These are phyloP conservation scores for Glycine soja DNA, from an alignment of 306 rosid genomes.

Conservation along the genomic window DNA sequence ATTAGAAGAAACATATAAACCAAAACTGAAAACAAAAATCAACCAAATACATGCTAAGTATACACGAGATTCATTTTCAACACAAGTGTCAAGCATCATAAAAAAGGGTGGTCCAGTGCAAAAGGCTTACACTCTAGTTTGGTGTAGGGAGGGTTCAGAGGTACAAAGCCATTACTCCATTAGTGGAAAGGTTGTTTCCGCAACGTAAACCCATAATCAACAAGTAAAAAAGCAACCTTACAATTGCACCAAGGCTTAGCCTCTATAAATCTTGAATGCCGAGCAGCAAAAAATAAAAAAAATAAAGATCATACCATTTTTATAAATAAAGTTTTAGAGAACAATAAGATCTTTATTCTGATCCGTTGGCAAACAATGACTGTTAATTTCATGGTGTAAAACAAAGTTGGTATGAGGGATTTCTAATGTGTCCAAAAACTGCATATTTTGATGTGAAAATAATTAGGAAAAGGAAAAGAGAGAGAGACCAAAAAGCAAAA, in stretches of 20 bases:
- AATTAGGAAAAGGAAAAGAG: constrained; percentile 18
- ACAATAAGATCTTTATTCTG: not conserved
- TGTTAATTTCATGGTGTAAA: constrained; percentile 13
- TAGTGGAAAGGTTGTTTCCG: not conserved
- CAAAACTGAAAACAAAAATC: not conserved
- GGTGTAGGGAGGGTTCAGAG: not conserved
- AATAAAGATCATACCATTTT: not conserved
- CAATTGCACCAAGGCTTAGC: not conserved
- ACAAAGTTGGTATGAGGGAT: too few species aligned
- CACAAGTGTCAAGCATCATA: constrained; percentile 11
- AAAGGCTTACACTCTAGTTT: constrained; percentile 3
- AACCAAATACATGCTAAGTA: not conserved
- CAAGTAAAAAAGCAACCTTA: not conserved
- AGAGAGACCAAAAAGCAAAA: constrained; percentile 22
- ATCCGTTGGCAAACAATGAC: constrained; percentile 3
- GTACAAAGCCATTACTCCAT: not conserved
- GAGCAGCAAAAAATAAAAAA: too few species aligned
- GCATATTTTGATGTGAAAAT: constrained; percentile 20
- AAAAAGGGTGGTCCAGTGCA: not conserved
- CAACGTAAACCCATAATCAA: not conserved
- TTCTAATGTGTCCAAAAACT: not conserved
- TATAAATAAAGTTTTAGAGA: not conserved
- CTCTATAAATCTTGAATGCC: too few species aligned
- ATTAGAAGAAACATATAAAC: not conserved
- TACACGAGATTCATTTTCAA: not conserved